Evolutionary conservation across 164 flowering plant genomes (phyloP), one percentile per base, ranked within the genome.

Genomic region (Macadamia tetraphylla): DNA sequence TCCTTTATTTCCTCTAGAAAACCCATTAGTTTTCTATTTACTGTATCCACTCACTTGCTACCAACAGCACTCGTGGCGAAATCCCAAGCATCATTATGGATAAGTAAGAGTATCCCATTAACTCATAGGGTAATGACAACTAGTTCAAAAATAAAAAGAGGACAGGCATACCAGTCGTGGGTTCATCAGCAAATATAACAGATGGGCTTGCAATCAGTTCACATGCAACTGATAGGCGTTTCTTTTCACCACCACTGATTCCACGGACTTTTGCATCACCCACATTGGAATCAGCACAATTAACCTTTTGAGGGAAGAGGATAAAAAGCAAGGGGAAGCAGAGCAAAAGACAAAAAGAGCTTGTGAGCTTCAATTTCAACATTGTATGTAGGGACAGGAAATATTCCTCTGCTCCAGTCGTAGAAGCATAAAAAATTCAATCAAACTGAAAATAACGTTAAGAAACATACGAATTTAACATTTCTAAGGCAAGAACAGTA

Each of bases 221-320:
- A 82, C 99, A 94, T n/a, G 96, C 98, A 71, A 95, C 67, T 29
- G 99, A 87, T 48, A 95, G 71, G 9, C 98, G 92, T 75, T 95
- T 95, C 84, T 88, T 95, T 80, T 95, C 99, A 48, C 99, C 99
- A 42, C 99, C 99, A 81, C 99, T 95, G 55, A 95, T 86, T 60
- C 99, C 99, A 66, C 98, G 92, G 64, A 90, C 88, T 86, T 92
- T 95, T 58, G 97, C 88, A 82, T 95, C 98, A 74, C 99, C 98
- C 67, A 95, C 90, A 70, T 69, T 82, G 44, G 96, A 75, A 81
- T 92, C 96, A 57, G 97, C 97, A 88, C 98, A 95, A 67, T 79
- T 86, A 60, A 92, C 92, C 99, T 92, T 73, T 81, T 74, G 46
- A 64, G 74, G 62, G 46, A 66, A 70, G 30, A 66, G 42, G 42